phyloP scores from a whole-genome alignment of 2,329 filamentous ascomycete genomes.

The Dendrostoma leiphaemia region DNA sequence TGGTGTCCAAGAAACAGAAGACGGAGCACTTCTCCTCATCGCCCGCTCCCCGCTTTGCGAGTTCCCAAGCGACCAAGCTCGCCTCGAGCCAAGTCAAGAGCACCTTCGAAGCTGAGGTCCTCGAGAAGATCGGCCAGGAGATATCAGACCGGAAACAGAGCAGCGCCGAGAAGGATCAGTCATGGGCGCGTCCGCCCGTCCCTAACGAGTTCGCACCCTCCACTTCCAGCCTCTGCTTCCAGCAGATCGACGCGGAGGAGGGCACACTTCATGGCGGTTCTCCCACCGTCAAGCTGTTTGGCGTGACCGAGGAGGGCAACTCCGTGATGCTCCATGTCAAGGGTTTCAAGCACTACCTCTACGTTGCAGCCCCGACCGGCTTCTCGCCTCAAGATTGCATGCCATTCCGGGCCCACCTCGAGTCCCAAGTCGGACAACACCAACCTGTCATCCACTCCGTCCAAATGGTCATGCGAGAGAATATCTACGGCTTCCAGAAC shows the following conservation, averaged over 20 bases:
- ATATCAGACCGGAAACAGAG: slow-evolving; percentile 80
- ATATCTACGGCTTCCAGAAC: slow-evolving; percentile 90
- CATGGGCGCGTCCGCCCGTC: slow-evolving; percentile 68
- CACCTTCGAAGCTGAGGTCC: slow-evolving; percentile 86
- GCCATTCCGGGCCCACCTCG: slow-evolving; percentile 76
- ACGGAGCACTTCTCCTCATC: slow-evolving; percentile 63
- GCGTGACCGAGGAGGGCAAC: slow-evolving; percentile 79
- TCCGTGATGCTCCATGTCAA: slow-evolving; percentile 94
- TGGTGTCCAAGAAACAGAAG: slow-evolving; percentile 76
- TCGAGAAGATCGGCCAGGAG: slow-evolving; percentile 95
- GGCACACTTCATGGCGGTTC: slow-evolving; percentile 75
- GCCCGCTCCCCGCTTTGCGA: slow-evolving; percentile 56
- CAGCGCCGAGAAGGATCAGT: slow-evolving; percentile 90
- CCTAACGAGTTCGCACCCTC: slow-evolving; percentile 52
- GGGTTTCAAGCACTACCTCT: slow-evolving; percentile 94
- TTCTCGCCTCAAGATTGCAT: slow-evolving; percentile 79
- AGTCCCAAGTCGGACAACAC: slow-evolving; percentile 72
- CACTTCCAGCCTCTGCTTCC: slow-evolving; percentile 76
- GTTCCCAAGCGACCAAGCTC: slow-evolving; percentile 63
- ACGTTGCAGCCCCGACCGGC: slow-evolving; percentile 79
- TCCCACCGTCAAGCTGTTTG: slow-evolving; percentile 85
- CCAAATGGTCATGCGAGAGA: slow-evolving; percentile 79
- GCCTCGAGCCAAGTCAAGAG: slow-evolving; percentile 82
- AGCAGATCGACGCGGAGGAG: slow-evolving; percentile 94
- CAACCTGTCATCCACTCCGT: slow-evolving; percentile 77